Evolutionary conservation across 306 rosid species (phyloP), one percentile per base, ranked within the genome.

Genomic region (Adenanthera pavonina): DNA sequence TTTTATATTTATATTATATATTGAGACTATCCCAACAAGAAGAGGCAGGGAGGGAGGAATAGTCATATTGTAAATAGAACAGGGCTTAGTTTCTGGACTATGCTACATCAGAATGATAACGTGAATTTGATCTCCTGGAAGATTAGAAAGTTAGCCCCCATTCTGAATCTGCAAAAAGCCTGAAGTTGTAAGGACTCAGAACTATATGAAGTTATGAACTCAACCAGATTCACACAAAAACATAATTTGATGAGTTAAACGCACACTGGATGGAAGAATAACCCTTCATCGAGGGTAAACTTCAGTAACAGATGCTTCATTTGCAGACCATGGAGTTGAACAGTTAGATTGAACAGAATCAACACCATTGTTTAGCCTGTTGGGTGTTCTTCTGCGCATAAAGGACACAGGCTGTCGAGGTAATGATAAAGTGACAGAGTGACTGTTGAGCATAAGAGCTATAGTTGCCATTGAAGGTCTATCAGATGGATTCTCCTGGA

Each of bases 381-480:
- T 76, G 0, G 72, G 77, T 36, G 85, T 77, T 83, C 83, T 68
- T 80, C 85, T 69, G 43, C n/a, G 80, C 44, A 85, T n/a, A 25
- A 43, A 81, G 76, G 78, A 85, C 2, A 87, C 70, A 7, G 91
- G 89, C 19, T 72, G 80, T 51, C 59, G 80, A 16, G 91, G 91
- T 53, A 81, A 17, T 19, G 80, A 61, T 62, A 87, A 7, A n/a
- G 89, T 80, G 43, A 82, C 75, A 8, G 92, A 80, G 78, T 82
- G 75, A 60, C 90, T 89, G 62, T 78, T 74, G 6, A 89, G 83
- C 92, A 85, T 80, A 13, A 84, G 84, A 40, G 41, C 80, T 64
- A 89, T 65, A 33, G 80, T 84, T 40, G 89, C 85, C 90, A 89
- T 82, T 1, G 90, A 76, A 5, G 92, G 92, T 35, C 92, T 69